Evolutionary conservation across 2,329 filamentous ascomycete species (phyloP), one percentile per base, ranked within the genome.

Genomic region (Fulvia fulva): DNA sequence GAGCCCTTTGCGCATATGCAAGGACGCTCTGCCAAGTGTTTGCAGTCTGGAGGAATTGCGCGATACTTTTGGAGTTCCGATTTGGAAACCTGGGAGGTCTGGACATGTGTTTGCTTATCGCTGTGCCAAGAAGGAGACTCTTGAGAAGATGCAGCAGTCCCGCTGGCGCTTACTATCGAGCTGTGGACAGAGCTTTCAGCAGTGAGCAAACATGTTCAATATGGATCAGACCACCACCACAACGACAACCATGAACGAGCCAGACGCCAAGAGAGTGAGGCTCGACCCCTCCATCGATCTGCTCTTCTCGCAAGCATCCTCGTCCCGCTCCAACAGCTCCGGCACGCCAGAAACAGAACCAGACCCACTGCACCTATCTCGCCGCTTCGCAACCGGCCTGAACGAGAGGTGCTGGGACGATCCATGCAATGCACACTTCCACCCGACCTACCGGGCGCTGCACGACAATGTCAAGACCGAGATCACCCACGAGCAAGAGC

Each of bases 391-490:
- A 14, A 44, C n/a, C n/a, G 52, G 37, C 19, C 41, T 54, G 1
- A 54, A 54, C n/a, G 52, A 54, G n/a, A 30, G 52, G 12, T 41
- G 25, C 26, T 54, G 52, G 52, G 41, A 46, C 37, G 37, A 54
- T 45, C 43, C 37, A 19, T 46, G 32, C 37, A 54, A 54, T 25
- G 26, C 25, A 19, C 52, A 54, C 23, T 54, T 54, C 41, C 37
- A 44, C 22, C 32, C 52, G 1, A 54, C 41, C 6, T 54, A 46
- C 26, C 52, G 52, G 19, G 52, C 52, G 8, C 41, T 46, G 21
- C 52, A 54, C 16, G 52, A 54, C 52, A 54, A 54, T 25, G 25
- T 45, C 4, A 54, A 46, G 25, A 28, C 52, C 22, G 52, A 54
- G 43, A 9, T 54, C 23, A 54, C 52, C 23, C 43, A 45, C 16